Base-by-base conservation (phyloP, 2,329 filamentous ascomycete genomes). In the Chrysoporthe puriensis region DNA sequence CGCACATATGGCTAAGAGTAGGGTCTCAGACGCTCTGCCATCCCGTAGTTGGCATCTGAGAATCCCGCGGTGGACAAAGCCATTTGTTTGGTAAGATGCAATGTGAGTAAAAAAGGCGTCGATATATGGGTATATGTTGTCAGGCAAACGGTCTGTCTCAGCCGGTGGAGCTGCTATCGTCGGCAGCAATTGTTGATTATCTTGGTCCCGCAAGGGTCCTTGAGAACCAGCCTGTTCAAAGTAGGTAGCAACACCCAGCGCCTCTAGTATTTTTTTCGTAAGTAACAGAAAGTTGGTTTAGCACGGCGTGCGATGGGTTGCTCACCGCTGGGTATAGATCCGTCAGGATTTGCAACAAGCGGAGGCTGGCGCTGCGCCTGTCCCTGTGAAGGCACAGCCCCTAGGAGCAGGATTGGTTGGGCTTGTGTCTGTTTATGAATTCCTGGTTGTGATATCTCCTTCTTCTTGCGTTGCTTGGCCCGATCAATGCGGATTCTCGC, bases 391-490 rank as follows among this genome's bases (percentile, higher is more conserved):
- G 48, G 21, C n/a, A 21, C n/a, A 52, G 9, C 48, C 48, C 26
- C 48, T 11, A 52, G n/a, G 48, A 52, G 48, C n/a, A 52, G n/a
- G 9, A 52, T n/a, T 26, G 48, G 13, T 4, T 26, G n/a, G n/a
- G 21, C 48, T 13, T 52, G n/a, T 26, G 48, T 21, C 56, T 58
- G 13, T 26, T 58, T 8, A 18, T 50, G 3, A 46, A n/a, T 46
- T 46, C 44, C 44, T 18, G 14, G 56, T 18, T 59, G 57, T 36
- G 36, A 18, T 13, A 16, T 43, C 40, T 59, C 57, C 18, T 40
- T 59, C 57, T 52, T 59, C 34, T 21, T 59, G 57, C 57, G 57
- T 32, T 59, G 57, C 36, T 42, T 59, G 57, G 57, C 57, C 40
- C 9, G 36, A 43, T 59, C 57, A 42, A 59, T 59, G n/a, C 57